phyloP scores from a whole-genome alignment of 768 basidiomycete species.

The Podaxis sp. region DNA sequence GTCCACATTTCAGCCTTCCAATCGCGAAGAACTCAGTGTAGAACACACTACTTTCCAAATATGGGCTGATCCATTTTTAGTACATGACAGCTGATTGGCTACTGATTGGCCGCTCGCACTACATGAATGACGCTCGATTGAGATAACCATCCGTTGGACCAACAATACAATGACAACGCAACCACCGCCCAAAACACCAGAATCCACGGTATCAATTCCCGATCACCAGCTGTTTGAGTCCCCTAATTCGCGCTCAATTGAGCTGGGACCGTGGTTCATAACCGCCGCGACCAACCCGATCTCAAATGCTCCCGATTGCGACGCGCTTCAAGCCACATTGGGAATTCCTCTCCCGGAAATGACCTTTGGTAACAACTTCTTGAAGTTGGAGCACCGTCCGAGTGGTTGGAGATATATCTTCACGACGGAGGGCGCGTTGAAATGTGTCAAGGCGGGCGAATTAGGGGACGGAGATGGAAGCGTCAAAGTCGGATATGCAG shows the following conservation, averaged over 20 bases:
- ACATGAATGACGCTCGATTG: not conserved
- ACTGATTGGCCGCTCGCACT: not conserved
- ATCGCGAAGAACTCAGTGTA: not conserved
- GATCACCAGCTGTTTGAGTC: slow-evolving; percentile 68
- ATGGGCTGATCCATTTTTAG: not conserved
- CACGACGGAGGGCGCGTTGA: slow-evolving; percentile 65
- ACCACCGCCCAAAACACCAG: not conserved
- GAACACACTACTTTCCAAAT: not conserved
- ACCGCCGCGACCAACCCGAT: slow-evolving; percentile 75
- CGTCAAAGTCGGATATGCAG: slow-evolving; percentile 93
- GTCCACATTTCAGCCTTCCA: too few relatives aligned
- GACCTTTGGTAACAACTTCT: slow-evolving; percentile 87
- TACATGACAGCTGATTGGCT: not conserved
- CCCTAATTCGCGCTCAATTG: slow-evolving; percentile 67
- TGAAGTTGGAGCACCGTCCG: slow-evolving; percentile 64
- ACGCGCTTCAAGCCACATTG: slow-evolving; percentile 61
- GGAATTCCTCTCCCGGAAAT: slow-evolving; percentile 92
- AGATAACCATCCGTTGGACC: not conserved
- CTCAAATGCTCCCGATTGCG: slow-evolving; percentile 74
- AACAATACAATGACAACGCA: not conserved
- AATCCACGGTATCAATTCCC: slow-evolving; percentile 45
- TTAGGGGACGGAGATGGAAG: slow-evolving; percentile 82
- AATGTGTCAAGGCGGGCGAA: slow-evolving; percentile 72
- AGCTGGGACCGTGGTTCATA: slow-evolving; percentile 68
- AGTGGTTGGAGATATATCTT: slow-evolving; percentile 70